A percentile compares a stretch with the other conserved stretches of the same genome.
phyloP scores from a whole-genome alignment of 352 stramenopile genomes.

The Phytophthora melonis region DNA sequence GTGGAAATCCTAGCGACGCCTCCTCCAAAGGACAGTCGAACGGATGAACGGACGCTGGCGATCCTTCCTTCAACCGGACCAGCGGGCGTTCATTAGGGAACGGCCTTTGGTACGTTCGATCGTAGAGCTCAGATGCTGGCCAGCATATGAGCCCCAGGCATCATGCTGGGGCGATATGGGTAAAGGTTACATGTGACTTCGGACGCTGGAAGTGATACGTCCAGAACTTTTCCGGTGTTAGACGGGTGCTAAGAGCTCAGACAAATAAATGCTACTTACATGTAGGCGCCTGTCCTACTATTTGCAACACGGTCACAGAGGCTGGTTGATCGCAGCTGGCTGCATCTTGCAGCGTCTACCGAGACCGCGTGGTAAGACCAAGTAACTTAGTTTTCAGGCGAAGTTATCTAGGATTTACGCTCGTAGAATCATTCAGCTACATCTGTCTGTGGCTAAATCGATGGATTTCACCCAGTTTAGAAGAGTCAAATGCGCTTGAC shows the following conservation, averaged over 20 bases:
- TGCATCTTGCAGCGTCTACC: too few relatives aligned
- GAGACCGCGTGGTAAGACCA: too few relatives aligned
- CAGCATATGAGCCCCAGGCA: too few relatives aligned
- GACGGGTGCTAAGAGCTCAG: not conserved
- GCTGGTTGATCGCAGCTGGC: too few relatives aligned
- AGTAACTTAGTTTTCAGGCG: too few relatives aligned
- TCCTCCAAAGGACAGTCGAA: conserved; percentile 1
- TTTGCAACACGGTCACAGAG: not conserved
- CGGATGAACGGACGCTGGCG: not conserved
- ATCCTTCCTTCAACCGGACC: not conserved
- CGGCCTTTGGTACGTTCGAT: not conserved
- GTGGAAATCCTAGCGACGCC: not conserved
- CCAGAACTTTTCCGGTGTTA: conserved; percentile 9
- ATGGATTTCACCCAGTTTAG: not conserved
- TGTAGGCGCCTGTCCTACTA: not conserved
- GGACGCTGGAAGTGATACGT: conserved; percentile 7
- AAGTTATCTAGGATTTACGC: too few relatives aligned
- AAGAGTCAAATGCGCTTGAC: not conserved
- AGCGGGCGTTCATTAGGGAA: not conserved
- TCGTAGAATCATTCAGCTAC: too few relatives aligned
- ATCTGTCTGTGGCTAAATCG: too few relatives aligned
- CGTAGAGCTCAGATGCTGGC: not conserved
- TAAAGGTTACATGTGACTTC: not conserved
- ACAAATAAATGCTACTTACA: not conserved
- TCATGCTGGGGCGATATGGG: not conserved